Conservation (phyloP, 768 basidiomycete genomes). For the Cubamyces lactineus region DNA sequence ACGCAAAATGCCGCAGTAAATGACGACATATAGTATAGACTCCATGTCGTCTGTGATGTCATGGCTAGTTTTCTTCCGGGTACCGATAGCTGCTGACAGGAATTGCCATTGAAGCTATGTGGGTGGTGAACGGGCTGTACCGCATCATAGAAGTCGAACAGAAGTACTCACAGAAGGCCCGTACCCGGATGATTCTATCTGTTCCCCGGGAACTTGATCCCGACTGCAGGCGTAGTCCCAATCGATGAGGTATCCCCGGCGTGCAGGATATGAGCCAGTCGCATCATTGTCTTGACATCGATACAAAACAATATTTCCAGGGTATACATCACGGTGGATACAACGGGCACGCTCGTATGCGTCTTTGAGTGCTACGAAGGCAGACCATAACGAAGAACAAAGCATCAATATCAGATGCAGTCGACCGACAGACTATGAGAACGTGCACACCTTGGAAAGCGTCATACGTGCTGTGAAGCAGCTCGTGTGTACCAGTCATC, state of each 20-base stretch:
- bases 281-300: neutral
- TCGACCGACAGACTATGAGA: neutral
- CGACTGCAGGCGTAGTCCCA: conserved; percentile 1
- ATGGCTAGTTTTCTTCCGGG: neutral
- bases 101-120: conserved; percentile 4
- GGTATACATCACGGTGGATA: conserved; percentile 3
- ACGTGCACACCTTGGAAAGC: conserved; percentile 9
- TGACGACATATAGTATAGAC: conserved; percentile 9
- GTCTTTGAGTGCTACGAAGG: neutral
- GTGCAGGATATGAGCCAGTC: neutral
- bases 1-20: conserved; percentile 2
- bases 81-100: neutral
- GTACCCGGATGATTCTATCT: neutral
- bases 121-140: too few relatives aligned
- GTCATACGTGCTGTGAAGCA: conserved; percentile 11
- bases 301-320: conserved; percentile 1
- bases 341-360: neutral
- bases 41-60: conserved; percentile 9
- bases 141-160: neutral
- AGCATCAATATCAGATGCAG: too few relatives aligned
- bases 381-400: too few relatives aligned
- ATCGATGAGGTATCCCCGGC: conserved; percentile 9
- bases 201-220: neutral
- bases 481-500: conserved; percentile 11
- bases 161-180: neutral